These are phyloP conservation scores for Alternaria triticimaculans DNA, from an alignment of 2,329 filamentous ascomycete genomes.

Conservation along the genomic window DNA sequence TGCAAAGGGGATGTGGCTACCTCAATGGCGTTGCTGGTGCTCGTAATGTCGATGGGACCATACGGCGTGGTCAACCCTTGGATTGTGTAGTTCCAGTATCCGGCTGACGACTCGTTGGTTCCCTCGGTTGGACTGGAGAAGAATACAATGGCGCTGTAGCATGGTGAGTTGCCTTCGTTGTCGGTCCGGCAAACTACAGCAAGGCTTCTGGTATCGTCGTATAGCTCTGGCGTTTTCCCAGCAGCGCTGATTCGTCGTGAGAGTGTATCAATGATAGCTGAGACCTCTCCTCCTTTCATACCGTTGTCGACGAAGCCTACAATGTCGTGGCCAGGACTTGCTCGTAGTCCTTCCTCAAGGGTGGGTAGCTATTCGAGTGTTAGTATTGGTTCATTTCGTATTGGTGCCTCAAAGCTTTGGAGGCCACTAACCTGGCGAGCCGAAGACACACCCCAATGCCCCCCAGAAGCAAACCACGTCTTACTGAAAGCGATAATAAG, in stretches of 20 bases:
- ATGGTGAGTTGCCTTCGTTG: slow-evolving; percentile 68
- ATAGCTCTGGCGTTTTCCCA: slow-evolving; percentile 66
- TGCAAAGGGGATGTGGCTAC: slow-evolving; percentile 84
- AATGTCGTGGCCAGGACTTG: slow-evolving; percentile 63
- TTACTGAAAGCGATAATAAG: not conserved
- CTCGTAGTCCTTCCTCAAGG: not conserved
- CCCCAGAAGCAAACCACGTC: not conserved
- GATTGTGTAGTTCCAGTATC: slow-evolving; percentile 86
- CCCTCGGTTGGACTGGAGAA: slow-evolving; percentile 77
- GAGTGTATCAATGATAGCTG: slow-evolving; percentile 71
- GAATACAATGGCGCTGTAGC: slow-evolving; percentile 78
- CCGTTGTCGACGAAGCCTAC: slow-evolving; percentile 83
- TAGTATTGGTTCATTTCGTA: not conserved
- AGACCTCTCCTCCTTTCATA: slow-evolving; percentile 70
- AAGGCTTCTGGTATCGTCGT: slow-evolving; percentile 63
- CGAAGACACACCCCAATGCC: not conserved
- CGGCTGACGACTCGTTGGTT: slow-evolving; percentile 43
- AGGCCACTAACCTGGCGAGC: not conserved
- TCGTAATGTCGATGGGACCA: slow-evolving; percentile 67
- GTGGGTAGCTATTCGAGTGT: not conserved
- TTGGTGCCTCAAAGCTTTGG: not conserved
- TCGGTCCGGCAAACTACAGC: slow-evolving; percentile 65
- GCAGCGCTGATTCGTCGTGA: slow-evolving; percentile 61
- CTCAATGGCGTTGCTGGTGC: slow-evolving; percentile 74
- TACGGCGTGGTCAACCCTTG: slow-evolving; percentile 76